Conservation (phyloP, 176 grass and related monocot genomes). For the Dactylis glomerata region DNA sequence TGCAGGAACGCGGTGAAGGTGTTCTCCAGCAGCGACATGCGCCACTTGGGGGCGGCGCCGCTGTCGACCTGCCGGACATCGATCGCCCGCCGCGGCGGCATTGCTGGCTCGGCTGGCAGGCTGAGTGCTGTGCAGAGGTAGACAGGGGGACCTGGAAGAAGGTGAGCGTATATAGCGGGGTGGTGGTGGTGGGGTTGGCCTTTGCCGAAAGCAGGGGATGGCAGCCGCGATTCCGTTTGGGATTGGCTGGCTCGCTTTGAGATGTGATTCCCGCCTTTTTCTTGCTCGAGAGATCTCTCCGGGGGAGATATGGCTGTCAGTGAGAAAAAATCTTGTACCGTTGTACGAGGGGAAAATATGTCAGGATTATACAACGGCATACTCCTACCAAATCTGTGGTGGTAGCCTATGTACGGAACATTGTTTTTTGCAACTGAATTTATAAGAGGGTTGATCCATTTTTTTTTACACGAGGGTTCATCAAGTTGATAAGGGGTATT, state of each 20-base stretch:
- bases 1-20: conserved; percentile 53
- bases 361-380: too few relatives aligned
- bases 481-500: too few relatives aligned
- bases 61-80: conserved; percentile 49
- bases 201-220: conserved; percentile 48
- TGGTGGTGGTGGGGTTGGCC: conserved; percentile 32
- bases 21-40: conserved; percentile 70
- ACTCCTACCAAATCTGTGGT: too few relatives aligned
- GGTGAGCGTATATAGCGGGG: neutral
- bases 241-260: conserved; percentile 6
- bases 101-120: conserved; percentile 1
- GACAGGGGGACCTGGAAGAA: neutral
- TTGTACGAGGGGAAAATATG: too few relatives aligned
- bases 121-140: neutral
- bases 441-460: too few relatives aligned
- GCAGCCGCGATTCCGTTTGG: conserved; percentile 41
- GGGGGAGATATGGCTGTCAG: too few relatives aligned
- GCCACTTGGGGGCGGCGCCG: conserved; percentile 53
- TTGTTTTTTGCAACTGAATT: too few relatives aligned
- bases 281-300: neutral
- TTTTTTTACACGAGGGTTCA: too few relatives aligned
- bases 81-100: conserved; percentile 63
- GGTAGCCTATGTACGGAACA: too few relatives aligned
- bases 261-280: conserved; percentile 44
- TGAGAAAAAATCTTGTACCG: too few relatives aligned